Evolutionary conservation across 352 stramenopile genomes (phyloP), one percentile per base, ranked within the genome.

Genomic region (Globisporangium cylindrosporum): DNA sequence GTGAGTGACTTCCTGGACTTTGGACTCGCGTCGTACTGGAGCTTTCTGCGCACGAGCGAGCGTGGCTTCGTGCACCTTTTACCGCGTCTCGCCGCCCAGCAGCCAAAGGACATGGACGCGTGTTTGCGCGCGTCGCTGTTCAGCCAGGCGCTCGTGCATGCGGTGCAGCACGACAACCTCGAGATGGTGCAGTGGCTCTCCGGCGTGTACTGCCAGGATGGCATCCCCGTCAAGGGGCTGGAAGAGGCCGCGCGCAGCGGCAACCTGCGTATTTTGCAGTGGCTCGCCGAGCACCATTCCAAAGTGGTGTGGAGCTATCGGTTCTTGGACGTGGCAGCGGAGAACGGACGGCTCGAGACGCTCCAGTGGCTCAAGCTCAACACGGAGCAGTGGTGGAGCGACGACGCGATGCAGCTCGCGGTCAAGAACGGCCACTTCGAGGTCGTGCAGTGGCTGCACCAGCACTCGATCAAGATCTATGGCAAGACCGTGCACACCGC

Each of bases 381-480:
- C 32, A 59, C 48, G 2, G 61, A 59, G 29, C 61, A 66, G 48
- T 66, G 61, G 61, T 66, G 61, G 61, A 66, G 61, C 48, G 61
- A 66, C 61, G 61, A 66, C 46, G 61, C 61, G 24, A 66, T 66
- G 61, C 61, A 66, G 46, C 29, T 69, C 5, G 64, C 64, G 12
- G 64, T 63, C 22, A 41, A 43, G n/a, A 51, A 68, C 41, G 62
- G 62, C 38, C 62, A 68, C 36, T 36, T 68, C 4, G 53, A 32
- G 3, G 58, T 71, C 15, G 66, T 71, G 3, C 51, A 71, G 22
- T 71, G 66, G 65, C 57, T 70, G 6, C 65, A 70, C 22, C 38
- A 58, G 34, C 46, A 70, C 65, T 60, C 55, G 46, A 64, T 66
- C 64, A 65, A 68, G 53, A 56, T 66, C 38, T 66, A 66, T 32